Evolutionary conservation across 768 basidiomycete species (phyloP), one percentile per base, ranked within the genome.

Genomic region (Boletales sp.): DNA sequence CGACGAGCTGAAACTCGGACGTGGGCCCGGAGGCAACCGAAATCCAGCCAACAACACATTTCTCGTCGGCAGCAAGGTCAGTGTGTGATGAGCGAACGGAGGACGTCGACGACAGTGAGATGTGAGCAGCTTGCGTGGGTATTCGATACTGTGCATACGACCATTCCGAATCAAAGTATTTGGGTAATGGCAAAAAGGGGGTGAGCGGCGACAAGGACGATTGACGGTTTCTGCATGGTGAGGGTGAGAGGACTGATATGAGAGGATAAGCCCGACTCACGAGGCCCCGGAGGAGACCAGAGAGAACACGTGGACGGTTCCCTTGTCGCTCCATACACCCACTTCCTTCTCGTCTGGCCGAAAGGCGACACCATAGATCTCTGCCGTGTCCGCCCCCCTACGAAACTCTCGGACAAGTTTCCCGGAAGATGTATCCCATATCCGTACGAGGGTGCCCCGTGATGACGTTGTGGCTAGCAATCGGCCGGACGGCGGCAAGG

Each of bases 131-230:
- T 57, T 91, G 89, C 3, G 86, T 73, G 3, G 93, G 93, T 62
- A 96, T 88, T 38, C 90, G 81, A 65, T 90, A 96, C 57, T 90
- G 87, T 13, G 93, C 90, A 62, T 95, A 94, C 0, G 93, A 94
- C 94, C 93, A 95, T 66, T 94, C 87, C n/a, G 91, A 94, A 61
- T 85, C 84, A 63, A 96, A 94, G 66, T 95, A 95, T 54, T 87
- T 90, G 15, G 92, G 92, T 32, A 91, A 75, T 13, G 86, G 87
- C 10, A 95, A 70, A 62, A 86, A 93, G 4, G 87, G 84, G 14
- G 86, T 80, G 41, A 95, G 70, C 5, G 86, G 83, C 1, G 87
- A 90, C 57, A 94, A 77, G 7, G 87, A 80, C 8, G 90, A 93
- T 53, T 90, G 89, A 35, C 88, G 89, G 61, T 94, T 92, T 39